Conservation (phyloP, 2,329 filamentous ascomycete species). For the Fusarium sp. region DNA sequence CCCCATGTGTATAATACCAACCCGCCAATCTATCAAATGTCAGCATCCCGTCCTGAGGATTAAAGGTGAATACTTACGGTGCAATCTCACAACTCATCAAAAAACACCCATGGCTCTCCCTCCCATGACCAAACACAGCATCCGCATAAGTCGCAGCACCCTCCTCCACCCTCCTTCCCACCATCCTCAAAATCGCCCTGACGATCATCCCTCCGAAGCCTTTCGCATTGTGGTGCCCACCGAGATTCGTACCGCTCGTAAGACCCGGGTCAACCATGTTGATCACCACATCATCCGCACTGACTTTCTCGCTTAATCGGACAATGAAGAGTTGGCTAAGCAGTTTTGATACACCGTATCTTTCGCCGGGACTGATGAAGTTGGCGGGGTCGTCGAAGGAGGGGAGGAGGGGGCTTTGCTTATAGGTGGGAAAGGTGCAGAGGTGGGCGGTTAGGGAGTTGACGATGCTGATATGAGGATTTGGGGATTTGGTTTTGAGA, state of each 20-base stretch:
- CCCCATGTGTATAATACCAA: constrained; percentile 32
- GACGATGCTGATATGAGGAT: constrained; percentile 45
- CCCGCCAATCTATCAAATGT: constrained; percentile 12
- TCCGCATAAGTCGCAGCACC: constrained; percentile 62
- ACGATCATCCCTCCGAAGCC: constrained; percentile 8
- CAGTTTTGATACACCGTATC: constrained; percentile 49
- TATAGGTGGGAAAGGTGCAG: constrained; percentile 44
- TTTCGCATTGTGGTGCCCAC: constrained; percentile 19
- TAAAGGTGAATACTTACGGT: constrained; percentile 19
- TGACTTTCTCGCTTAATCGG: constrained; percentile 52
- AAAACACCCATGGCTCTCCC: constrained; percentile 63
- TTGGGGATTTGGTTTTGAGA: constrained; percentile 19
- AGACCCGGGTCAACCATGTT: constrained; percentile 53
- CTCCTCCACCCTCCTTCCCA: constrained; percentile 49
- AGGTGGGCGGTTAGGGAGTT: constrained; percentile 46
- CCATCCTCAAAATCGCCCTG: constrained; percentile 24
- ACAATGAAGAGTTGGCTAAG: constrained; percentile 52
- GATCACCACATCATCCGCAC: constrained; percentile 49
- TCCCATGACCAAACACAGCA: constrained; percentile 57
- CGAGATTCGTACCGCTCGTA: constrained; percentile 43
- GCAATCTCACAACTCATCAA: constrained; percentile 58
- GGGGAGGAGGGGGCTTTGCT: constrained; percentile 42
- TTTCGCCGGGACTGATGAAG: constrained; percentile 38
- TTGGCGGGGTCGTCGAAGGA: constrained; percentile 45
- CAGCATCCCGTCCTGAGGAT: not conserved